Conservation (phyloP, 768 basidiomycete genomes). For the Erythrobasidium yunnanense region DNA sequence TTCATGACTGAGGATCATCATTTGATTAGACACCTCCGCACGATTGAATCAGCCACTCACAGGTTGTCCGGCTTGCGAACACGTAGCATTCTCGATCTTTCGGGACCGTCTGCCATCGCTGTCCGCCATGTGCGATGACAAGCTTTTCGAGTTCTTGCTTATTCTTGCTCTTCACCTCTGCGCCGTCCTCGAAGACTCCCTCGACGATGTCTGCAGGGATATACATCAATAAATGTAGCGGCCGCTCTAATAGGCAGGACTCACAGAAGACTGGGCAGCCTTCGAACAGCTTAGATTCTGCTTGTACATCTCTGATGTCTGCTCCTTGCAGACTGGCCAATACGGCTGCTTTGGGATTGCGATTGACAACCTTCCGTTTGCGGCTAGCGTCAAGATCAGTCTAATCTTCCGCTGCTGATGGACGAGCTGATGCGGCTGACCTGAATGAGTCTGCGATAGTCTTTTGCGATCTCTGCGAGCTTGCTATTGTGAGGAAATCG, state of each 20-base stretch:
- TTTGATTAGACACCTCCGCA: background rate
- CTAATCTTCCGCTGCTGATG: background rate
- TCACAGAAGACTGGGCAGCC: conserved; percentile 8
- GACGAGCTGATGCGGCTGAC: background rate
- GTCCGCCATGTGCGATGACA: conserved; percentile 43
- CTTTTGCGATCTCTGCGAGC: background rate
- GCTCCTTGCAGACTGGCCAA: conserved; percentile 16
- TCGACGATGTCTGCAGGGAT: background rate
- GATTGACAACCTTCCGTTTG: conserved; percentile 1
- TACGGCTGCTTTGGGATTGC: conserved; percentile 5
- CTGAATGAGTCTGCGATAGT: conserved; percentile 14
- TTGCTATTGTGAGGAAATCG: conserved; percentile 24
- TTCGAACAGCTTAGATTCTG: conserved; percentile 15
- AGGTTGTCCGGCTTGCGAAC: conserved; percentile 58
- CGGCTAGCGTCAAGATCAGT: background rate
- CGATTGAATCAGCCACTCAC: conserved; percentile 45
- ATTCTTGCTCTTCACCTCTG: conserved; percentile 59
- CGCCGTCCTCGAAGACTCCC: conserved; percentile 11
- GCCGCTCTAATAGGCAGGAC: too few species aligned
- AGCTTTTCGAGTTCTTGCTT: conserved; percentile 58
- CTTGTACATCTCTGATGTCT: conserved; percentile 8
- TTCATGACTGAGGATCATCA: conserved; percentile 63
- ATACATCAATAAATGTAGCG: background rate
- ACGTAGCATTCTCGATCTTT: conserved; percentile 46
- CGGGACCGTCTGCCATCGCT: conserved; percentile 30